Percentiles rank a stretch among this genome's conserved stretches.
Evolutionary conservation across 805 yeast genomes (phyloP).

Genomic region (Wickerhamiella domercqiae): DNA sequence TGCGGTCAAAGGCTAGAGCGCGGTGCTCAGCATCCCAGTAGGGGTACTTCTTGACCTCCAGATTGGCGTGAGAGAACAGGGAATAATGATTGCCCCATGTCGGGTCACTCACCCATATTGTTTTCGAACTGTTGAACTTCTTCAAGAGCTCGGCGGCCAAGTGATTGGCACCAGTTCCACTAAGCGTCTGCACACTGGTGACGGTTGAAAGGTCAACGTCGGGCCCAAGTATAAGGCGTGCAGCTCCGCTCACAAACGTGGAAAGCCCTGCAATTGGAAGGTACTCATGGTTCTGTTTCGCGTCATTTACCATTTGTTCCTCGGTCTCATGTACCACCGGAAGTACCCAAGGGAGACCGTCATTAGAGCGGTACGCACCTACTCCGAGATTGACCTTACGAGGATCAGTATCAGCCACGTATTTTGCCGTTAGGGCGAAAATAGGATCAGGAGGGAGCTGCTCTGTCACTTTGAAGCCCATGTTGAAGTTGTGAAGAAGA

Average conservation of each 20-base stretch:
- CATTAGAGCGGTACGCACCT: constrained; percentile 85
- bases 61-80: constrained; percentile 59
- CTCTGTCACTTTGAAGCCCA: constrained; percentile 14
- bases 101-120: constrained; percentile 65
- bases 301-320: constrained; percentile 19
- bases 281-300: constrained; percentile 62
- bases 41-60: constrained; percentile 55
- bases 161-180: constrained; percentile 88
- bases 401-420: constrained; percentile 26
- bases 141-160: constrained; percentile 60
- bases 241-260: constrained; percentile 48
- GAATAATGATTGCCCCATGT: constrained; percentile 97
- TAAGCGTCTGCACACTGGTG: constrained; percentile 58
- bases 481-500: too few relatives aligned
- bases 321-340: constrained; percentile 68
- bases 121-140: constrained; percentile 30
- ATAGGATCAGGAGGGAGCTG: constrained; percentile 69
- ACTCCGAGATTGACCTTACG: constrained; percentile 48
- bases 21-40: constrained; percentile 71
- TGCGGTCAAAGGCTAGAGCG: constrained; percentile 56
- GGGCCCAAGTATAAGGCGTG: constrained; percentile 54
- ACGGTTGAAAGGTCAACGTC: constrained; percentile 38
- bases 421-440: constrained; percentile 42
- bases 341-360: constrained; percentile 79
- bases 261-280: constrained; percentile 72